These are phyloP conservation scores for Pleurotus sapidus DNA, from an alignment of 768 basidiomycete genomes.

Conservation along the genomic window DNA sequence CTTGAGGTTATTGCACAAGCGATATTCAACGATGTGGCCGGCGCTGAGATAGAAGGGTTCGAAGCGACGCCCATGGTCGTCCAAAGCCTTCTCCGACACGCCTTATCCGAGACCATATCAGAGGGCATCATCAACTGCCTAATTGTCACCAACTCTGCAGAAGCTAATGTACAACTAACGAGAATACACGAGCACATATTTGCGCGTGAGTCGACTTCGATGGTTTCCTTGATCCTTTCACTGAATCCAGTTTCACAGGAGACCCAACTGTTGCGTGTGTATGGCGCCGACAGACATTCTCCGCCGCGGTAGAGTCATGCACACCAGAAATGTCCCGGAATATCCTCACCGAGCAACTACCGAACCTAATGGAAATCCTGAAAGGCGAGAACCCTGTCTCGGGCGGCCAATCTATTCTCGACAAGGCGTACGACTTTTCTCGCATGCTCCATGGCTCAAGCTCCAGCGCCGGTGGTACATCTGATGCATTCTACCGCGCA, in stretches of 20 bases:
- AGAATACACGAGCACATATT: constrained; percentile 89
- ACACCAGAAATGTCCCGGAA: constrained; percentile 65
- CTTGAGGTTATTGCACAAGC: constrained; percentile 55
- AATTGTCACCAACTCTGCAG: constrained; percentile 81
- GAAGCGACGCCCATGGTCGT: constrained; percentile 65
- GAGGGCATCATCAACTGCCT: constrained; percentile 83
- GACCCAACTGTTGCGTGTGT: constrained; percentile 88
- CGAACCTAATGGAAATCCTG: constrained; percentile 57
- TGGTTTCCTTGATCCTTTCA: neutral
- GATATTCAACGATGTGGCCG: constrained; percentile 55
- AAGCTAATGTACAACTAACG: constrained; percentile 81
- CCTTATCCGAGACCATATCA: constrained; percentile 71
- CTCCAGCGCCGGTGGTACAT: constrained; percentile 37
- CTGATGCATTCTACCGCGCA: constrained; percentile 79
- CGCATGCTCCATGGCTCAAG: constrained; percentile 82
- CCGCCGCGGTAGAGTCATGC: constrained; percentile 77
- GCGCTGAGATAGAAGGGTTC: constrained; percentile 40
- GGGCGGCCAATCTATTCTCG: constrained; percentile 57
- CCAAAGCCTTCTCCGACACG: constrained; percentile 78
- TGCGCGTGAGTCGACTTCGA: constrained; percentile 53
- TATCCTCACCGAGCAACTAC: constrained; percentile 73
- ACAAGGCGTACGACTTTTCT: constrained; percentile 75
- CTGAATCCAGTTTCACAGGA: constrained; percentile 36
- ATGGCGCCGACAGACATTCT: constrained; percentile 89
- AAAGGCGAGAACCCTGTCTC: constrained; percentile 36